These are phyloP conservation scores for Solanum chaucha DNA, from an alignment of 257 asterid species.

Conservation along the genomic window DNA sequence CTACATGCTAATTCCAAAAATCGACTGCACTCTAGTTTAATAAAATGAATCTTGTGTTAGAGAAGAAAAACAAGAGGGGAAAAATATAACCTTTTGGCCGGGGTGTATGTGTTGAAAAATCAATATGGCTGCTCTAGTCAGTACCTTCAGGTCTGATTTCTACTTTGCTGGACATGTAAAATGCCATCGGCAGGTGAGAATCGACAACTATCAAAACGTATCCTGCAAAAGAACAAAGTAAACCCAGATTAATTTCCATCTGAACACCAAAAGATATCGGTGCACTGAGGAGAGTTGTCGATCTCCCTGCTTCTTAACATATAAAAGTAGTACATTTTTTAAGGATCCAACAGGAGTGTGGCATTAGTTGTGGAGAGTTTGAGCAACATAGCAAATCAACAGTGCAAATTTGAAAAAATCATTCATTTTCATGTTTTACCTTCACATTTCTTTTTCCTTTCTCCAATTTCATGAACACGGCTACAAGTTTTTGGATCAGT, in stretches of 20 bases:
- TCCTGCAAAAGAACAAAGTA: background rate
- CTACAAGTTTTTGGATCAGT: too few species aligned
- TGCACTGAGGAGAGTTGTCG: background rate
- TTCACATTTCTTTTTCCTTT: too few species aligned
- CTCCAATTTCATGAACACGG: too few species aligned
- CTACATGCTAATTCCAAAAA: background rate
- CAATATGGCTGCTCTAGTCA: background rate
- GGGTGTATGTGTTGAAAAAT: background rate
- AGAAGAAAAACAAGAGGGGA: background rate
- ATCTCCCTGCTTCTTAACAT: too few species aligned
- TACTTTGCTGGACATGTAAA: background rate
- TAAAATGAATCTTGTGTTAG: background rate
- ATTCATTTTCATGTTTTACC: too few species aligned
- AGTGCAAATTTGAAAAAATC: too few species aligned
- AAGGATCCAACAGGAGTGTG: background rate
- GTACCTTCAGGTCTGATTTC: background rate
- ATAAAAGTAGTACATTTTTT: background rate
- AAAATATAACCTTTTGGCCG: background rate
- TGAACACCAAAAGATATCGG: background rate
- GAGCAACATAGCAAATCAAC: too few species aligned
- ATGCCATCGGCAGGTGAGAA: background rate
- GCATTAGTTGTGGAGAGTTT: background rate
- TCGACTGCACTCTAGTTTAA: background rate
- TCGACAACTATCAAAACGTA: background rate
- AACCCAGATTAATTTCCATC: background rate